phyloP scores from a whole-genome alignment of 2,329 filamentous ascomycete genomes.

The Fusarium staphyleae region DNA sequence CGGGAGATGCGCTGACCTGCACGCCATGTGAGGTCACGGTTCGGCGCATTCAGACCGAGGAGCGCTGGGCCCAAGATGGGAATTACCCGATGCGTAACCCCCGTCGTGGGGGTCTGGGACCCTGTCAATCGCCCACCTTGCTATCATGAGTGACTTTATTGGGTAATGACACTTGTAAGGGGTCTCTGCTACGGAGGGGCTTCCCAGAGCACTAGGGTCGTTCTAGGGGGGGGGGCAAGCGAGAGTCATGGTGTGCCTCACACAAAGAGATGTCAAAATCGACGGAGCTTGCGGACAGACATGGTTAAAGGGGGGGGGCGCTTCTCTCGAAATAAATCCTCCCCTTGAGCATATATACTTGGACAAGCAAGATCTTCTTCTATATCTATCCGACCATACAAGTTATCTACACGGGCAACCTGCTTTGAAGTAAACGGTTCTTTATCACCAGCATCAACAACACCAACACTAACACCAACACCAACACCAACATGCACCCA shows the following conservation, averaged over 20 bases:
- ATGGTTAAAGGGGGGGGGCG: conserved; percentile 23
- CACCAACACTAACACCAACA: neutral
- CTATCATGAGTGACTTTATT: conserved; percentile 40
- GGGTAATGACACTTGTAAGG: conserved; percentile 19
- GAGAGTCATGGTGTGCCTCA: conserved; percentile 24
- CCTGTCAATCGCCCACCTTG: conserved; percentile 41
- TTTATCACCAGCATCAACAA: too few species aligned
- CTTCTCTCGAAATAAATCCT: conserved; percentile 13
- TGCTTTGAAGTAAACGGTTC: neutral
- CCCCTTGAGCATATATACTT: conserved; percentile 25
- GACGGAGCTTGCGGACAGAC: conserved; percentile 26
- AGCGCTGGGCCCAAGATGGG: conserved; percentile 20
- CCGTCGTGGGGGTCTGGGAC: conserved; percentile 38
- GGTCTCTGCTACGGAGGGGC: neutral
- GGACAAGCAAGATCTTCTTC: conserved; percentile 24
- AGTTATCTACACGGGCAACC: conserved; percentile 6
- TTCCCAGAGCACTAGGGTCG: conserved; percentile 9
- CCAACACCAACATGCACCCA: conserved; percentile 29
- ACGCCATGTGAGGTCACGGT: conserved; percentile 34
- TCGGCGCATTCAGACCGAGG: conserved; percentile 29
- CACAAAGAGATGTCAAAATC: neutral
- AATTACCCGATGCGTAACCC: conserved; percentile 37
- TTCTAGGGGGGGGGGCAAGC: conserved; percentile 6
- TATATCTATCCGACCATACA: conserved; percentile 9
- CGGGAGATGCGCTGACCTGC: conserved; percentile 32